Evolutionary conservation across 148 eudicot species (phyloP).

Genomic region (Vaccinium darrowii): DNA sequence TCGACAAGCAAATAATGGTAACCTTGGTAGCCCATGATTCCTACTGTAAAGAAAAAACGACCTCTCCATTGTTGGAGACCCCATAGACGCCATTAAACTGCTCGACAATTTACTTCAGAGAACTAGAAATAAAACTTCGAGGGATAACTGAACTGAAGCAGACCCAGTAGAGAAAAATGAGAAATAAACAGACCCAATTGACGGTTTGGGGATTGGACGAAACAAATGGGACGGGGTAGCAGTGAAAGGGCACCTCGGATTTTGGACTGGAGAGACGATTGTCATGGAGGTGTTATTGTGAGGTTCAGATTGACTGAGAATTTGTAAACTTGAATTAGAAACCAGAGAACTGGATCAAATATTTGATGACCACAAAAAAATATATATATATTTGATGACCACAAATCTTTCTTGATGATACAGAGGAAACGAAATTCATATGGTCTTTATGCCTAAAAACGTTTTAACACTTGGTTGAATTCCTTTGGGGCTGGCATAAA

Average conservation of each 20-base stretch:
- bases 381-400: background rate
- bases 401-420: background rate
- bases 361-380: background rate
- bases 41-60: slow-evolving; percentile 33
- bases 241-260: background rate
- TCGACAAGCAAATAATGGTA: slow-evolving; percentile 31
- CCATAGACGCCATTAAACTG: slow-evolving; percentile 57
- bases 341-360: background rate
- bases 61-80: slow-evolving; percentile 49
- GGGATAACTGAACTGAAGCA: background rate
- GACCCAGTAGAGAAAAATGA: slow-evolving; percentile 13
- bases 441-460: too few relatives aligned
- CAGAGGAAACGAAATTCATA: too few relatives aligned
- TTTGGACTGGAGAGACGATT: background rate
- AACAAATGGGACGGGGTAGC: background rate
- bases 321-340: background rate
- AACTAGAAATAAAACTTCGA: slow-evolving; percentile 2
- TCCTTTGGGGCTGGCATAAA: too few relatives aligned
- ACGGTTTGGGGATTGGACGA: slow-evolving; percentile 1
- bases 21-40: slow-evolving; percentile 27
- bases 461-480: too few relatives aligned
- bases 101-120: slow-evolving; percentile 50
- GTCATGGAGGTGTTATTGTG: slow-evolving; percentile 13
- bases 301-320: slow-evolving; percentile 8
- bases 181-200: slow-evolving; percentile 15